These are phyloP conservation scores for Gloeostereum incarnatum DNA, from an alignment of 768 basidiomycete species.

Conservation along the genomic window DNA sequence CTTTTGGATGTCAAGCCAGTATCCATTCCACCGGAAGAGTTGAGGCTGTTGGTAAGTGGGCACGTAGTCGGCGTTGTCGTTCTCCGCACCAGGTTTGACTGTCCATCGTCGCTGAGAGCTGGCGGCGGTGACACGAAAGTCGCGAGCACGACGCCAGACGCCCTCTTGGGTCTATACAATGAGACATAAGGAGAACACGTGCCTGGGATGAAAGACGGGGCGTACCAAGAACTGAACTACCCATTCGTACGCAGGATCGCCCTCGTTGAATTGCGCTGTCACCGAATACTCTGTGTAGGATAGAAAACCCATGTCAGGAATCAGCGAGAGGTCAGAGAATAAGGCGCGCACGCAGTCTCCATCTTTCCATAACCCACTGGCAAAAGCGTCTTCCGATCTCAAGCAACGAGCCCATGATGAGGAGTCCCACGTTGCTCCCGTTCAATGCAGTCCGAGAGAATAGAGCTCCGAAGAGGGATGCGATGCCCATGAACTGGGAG, in stretches of 20 bases:
- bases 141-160: slow-evolving; percentile 29
- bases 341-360: slow-evolving; percentile 25
- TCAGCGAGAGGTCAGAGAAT: not conserved
- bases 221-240: slow-evolving; percentile 32
- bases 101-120: slow-evolving; percentile 31
- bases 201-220: not conserved
- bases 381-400: slow-evolving; percentile 30
- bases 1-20: slow-evolving; percentile 29
- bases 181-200: not conserved
- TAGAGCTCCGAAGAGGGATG: slow-evolving; percentile 4
- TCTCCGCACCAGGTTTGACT: slow-evolving; percentile 17
- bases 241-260: slow-evolving; percentile 43
- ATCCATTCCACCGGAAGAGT: slow-evolving; percentile 33
- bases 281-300: slow-evolving; percentile 27
- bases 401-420: slow-evolving; percentile 24
- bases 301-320: not conserved
- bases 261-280: slow-evolving; percentile 34
- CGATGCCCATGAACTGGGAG: not conserved
- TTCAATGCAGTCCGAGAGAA: slow-evolving; percentile 4
- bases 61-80: slow-evolving; percentile 28
- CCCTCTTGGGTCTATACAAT: slow-evolving; percentile 27
- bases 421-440: slow-evolving; percentile 4
- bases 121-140: slow-evolving; percentile 30
- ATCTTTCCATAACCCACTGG: slow-evolving; percentile 27
- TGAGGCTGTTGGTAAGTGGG: slow-evolving; percentile 30